Percentiles rank a stretch among this genome's conserved stretches.
phyloP scores from a whole-genome alignment of 176 grass and related monocot species.

The Pharus latifolius region DNA sequence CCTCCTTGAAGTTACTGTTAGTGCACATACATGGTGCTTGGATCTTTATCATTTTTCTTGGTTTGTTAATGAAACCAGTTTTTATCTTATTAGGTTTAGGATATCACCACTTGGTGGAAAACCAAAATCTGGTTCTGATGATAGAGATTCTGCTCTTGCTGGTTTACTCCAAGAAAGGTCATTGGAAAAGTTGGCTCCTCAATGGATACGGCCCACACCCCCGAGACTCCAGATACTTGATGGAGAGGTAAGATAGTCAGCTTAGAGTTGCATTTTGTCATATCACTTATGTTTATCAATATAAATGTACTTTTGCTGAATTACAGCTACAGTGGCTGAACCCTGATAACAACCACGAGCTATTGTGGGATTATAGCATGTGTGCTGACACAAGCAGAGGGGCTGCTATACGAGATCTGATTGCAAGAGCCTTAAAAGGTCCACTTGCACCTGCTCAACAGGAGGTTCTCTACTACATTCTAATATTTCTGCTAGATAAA shows the following conservation, averaged over 20 bases:
- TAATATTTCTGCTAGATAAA: slow-evolving; percentile 24
- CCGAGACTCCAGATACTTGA: slow-evolving; percentile 82
- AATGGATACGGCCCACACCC: slow-evolving; percentile 82
- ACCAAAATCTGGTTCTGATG: slow-evolving; percentile 38
- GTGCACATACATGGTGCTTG: background rate
- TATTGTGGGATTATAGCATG: slow-evolving; percentile 98
- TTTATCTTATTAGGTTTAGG: slow-evolving; percentile 21
- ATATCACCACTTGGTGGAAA: slow-evolving; percentile 48
- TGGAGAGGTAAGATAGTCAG: slow-evolving; percentile 57
- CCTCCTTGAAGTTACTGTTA: background rate
- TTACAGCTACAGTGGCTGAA: slow-evolving; percentile 85
- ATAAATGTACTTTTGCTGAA: slow-evolving; percentile 13
- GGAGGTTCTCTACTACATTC: slow-evolving; percentile 75
- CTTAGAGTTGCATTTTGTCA: slow-evolving; percentile 5
- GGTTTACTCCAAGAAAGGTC: slow-evolving; percentile 56
- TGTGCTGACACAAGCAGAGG: slow-evolving; percentile 91
- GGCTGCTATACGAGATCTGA: slow-evolving; percentile 82
- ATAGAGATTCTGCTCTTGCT: slow-evolving; percentile 57
- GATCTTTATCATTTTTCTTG: background rate
- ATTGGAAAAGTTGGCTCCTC: slow-evolving; percentile 49
- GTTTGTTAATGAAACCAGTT: background rate
- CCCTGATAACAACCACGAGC: slow-evolving; percentile 90
- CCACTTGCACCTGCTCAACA: slow-evolving; percentile 91
- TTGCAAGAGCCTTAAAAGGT: slow-evolving; percentile 93
- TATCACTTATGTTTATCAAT: background rate